phyloP scores from a whole-genome alignment of 495 filamentous ascomycete species.

The Hapsidospora chrysogenum region DNA sequence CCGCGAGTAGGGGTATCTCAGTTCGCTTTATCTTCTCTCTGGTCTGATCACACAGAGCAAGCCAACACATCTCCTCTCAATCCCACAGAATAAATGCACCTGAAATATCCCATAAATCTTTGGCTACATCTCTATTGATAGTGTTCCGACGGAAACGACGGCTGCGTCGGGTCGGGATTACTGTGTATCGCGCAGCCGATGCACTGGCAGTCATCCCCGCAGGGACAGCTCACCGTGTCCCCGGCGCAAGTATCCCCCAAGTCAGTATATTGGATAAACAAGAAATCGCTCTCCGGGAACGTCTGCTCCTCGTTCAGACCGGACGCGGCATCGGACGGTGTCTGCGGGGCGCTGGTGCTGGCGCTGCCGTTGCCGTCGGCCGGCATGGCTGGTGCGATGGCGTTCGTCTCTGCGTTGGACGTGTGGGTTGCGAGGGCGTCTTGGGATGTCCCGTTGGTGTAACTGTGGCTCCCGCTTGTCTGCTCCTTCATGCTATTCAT shows the following conservation, averaged over 20 bases:
- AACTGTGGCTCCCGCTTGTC: not conserved
- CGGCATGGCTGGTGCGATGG: not conserved
- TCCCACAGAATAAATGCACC: too few relatives aligned
- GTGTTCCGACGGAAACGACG: too few relatives aligned
- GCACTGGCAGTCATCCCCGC: conserved; percentile 37
- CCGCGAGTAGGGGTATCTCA: too few relatives aligned
- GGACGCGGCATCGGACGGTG: conserved; percentile 24
- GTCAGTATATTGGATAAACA: conserved; percentile 32
- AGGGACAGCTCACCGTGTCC: conserved; percentile 23
- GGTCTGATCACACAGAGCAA: too few relatives aligned
- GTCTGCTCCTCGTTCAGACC: conserved; percentile 22
- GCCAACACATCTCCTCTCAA: too few relatives aligned
- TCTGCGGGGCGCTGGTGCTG: conserved; percentile 12
- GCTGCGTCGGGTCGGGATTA: too few relatives aligned
- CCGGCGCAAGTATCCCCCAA: conserved; percentile 18
- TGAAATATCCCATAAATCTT: too few relatives aligned
- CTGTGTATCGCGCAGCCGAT: too few relatives aligned
- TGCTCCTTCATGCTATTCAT: conserved; percentile 8
- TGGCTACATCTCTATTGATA: too few relatives aligned
- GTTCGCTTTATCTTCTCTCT: too few relatives aligned
- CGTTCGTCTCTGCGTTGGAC: not conserved
- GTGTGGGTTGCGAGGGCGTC: conserved; percentile 4
- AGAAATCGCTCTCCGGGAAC: conserved; percentile 24
- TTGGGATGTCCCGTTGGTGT: not conserved
- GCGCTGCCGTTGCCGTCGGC: conserved; percentile 3